phyloP scores from a whole-genome alignment of 75 land plant species.

The Azolla pinnata region DNA sequence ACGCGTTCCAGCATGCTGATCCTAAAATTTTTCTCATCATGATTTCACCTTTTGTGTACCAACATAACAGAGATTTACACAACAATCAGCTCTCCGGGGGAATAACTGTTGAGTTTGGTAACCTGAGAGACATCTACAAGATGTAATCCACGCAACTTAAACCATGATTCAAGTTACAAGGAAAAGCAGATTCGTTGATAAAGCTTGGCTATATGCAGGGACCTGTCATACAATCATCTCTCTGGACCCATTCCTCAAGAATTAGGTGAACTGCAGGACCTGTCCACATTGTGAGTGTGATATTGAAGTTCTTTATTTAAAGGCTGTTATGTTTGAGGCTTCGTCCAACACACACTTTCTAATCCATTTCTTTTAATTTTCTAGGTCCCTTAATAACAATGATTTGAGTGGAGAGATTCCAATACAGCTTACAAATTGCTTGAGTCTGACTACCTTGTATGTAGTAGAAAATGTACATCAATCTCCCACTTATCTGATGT shows the following conservation, averaged over 20 bases:
- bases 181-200: background rate
- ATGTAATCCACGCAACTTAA: conserved; percentile 44
- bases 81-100: conserved; percentile 51
- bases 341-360: too few relatives aligned
- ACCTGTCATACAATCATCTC: conserved; percentile 66
- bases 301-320: too few relatives aligned
- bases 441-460: conserved; percentile 67
- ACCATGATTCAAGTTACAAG: background rate
- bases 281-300: conserved; percentile 64
- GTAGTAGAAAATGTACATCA: too few relatives aligned
- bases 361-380: conserved; percentile 5
- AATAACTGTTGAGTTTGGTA: conserved; percentile 80
- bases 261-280: conserved; percentile 70
- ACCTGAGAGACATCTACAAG: conserved; percentile 66
- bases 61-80: conserved; percentile 54
- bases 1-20: background rate
- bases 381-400: conserved; percentile 64
- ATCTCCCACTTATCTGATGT: too few relatives aligned
- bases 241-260: conserved; percentile 71
- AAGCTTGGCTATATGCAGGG: conserved; percentile 37
- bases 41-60: background rate
- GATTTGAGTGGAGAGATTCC: conserved; percentile 68
- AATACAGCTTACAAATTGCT: conserved; percentile 48
- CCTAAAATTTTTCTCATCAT: background rate
- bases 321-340: too few relatives aligned